Evolutionary conservation across 306 rosid species (phyloP).

Genomic region (Bauhinia variegata): DNA sequence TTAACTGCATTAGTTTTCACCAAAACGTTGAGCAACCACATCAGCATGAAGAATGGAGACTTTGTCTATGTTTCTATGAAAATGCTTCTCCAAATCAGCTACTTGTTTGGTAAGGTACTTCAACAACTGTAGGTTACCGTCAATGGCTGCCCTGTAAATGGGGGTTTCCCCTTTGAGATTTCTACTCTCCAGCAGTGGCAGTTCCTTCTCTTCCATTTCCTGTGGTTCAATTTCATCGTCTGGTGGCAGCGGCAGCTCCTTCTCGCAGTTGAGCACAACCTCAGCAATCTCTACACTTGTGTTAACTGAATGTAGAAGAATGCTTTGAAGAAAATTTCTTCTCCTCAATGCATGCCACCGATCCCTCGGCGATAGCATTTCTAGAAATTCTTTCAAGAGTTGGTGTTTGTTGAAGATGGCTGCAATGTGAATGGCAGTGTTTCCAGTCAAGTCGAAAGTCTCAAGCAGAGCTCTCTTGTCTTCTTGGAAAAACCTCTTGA

Average conservation of each 20-base stretch:
- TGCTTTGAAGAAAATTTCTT: background rate
- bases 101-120: too few relatives aligned
- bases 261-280: slow-evolving; percentile 13
- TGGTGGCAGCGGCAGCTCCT: background rate
- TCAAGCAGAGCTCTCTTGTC: slow-evolving; percentile 1
- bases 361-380: background rate
- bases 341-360: slow-evolving; percentile 15
- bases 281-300: background rate
- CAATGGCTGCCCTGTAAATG: background rate
- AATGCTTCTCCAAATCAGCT: too few relatives aligned
- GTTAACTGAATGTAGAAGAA: slow-evolving; percentile 3
- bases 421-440: slow-evolving; percentile 27
- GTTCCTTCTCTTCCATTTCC: background rate
- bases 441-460: slow-evolving; percentile 18
- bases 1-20: too few relatives aligned
- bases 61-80: too few relatives aligned
- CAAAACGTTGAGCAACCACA: too few relatives aligned
- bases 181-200: background rate
- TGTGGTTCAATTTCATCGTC: background rate
- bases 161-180: background rate
- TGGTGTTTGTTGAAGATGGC: slow-evolving; percentile 12
- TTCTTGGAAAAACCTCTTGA: slow-evolving; percentile 16
- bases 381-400: slow-evolving; percentile 7
- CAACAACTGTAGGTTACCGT: background rate
- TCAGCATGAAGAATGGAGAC: too few relatives aligned